Evolutionary conservation across 2,329 filamentous ascomycete species (phyloP).

Genomic region (Pseudogymnoascus sp.): DNA sequence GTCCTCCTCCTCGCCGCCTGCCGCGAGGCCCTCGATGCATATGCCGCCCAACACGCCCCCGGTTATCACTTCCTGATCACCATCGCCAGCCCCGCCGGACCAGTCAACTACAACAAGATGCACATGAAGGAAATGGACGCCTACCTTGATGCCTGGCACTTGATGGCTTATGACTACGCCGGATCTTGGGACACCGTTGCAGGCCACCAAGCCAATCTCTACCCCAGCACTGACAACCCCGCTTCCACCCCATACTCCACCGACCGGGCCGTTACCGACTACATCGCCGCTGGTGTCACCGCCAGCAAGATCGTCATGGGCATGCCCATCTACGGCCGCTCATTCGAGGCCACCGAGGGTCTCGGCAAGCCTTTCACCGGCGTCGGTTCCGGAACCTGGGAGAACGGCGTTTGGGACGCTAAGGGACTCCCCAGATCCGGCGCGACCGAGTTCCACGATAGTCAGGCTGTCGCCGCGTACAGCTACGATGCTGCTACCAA

Average conservation of each 20-base stretch:
- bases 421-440: conserved; percentile 62
- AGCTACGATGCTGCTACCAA: conserved; percentile 54
- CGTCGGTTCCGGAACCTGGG: conserved; percentile 61
- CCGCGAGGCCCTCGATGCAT: conserved; percentile 39
- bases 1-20: conserved; percentile 26
- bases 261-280: conserved; percentile 55
- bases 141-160: conserved; percentile 47
- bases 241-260: conserved; percentile 62
- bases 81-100: conserved; percentile 44
- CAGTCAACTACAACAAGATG: conserved; percentile 40
- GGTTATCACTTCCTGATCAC: conserved; percentile 47
- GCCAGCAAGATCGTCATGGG: conserved; percentile 64
- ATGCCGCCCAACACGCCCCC: conserved; percentile 36
- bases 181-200: conserved; percentile 55
- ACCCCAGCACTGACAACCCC: conserved; percentile 44
- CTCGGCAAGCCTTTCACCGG: conserved; percentile 57
- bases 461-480: conserved; percentile 55
- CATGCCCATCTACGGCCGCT: conserved; percentile 72
- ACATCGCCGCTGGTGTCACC: conserved; percentile 54
- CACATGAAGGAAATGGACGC: conserved; percentile 39
- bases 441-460: conserved; percentile 50
- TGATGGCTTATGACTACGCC: conserved; percentile 69
- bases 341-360: conserved; percentile 59
- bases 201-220: conserved; percentile 68
- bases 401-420: conserved; percentile 72